Percentiles rank a stretch among this genome's conserved stretches.
Evolutionary conservation across 768 basidiomycete genomes (phyloP).

Genomic region (Pleurotus citrinopileatus): DNA sequence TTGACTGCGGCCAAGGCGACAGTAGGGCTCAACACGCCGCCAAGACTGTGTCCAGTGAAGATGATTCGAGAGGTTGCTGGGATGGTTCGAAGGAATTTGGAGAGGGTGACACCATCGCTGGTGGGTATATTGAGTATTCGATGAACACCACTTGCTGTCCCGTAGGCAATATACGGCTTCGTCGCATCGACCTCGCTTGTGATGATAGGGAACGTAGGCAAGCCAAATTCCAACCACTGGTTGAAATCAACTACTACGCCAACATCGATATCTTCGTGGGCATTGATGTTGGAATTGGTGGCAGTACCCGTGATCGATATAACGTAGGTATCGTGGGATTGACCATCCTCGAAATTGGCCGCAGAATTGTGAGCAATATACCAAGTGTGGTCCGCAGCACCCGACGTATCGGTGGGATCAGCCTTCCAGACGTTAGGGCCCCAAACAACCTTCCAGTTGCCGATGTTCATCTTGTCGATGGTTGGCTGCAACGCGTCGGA

Average conservation of each 20-base stretch:
- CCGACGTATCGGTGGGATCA: not conserved
- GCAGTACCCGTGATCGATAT: slow-evolving; percentile 7
- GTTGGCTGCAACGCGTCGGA: not conserved
- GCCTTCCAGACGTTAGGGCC: slow-evolving; percentile 1
- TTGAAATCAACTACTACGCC: not conserved
- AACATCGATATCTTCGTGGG: not conserved
- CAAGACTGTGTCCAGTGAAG: slow-evolving; percentile 10
- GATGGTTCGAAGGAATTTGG: not conserved
- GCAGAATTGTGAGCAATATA: not conserved
- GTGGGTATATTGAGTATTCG: not conserved
- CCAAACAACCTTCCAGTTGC: not conserved
- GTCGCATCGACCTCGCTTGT: not conserved
- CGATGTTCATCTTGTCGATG: not conserved
- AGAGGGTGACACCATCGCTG: not conserved
- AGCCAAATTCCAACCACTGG: not conserved
- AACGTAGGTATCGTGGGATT: slow-evolving; percentile 2
- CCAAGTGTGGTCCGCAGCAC: slow-evolving; percentile 2
- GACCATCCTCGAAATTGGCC: not conserved
- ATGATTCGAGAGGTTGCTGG: not conserved
- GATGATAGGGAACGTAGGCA: not conserved
- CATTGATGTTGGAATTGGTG: not conserved
- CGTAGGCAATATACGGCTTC: not conserved
- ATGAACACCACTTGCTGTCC: slow-evolving; percentile 3
- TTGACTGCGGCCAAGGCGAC: not conserved
- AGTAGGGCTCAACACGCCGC: not conserved